A percentile compares a stretch with the other conserved stretches of the same genome.
These are phyloP conservation scores for Pseudonectria buxi DNA, from an alignment of 2,329 filamentous ascomycete genomes.

Conservation along the genomic window DNA sequence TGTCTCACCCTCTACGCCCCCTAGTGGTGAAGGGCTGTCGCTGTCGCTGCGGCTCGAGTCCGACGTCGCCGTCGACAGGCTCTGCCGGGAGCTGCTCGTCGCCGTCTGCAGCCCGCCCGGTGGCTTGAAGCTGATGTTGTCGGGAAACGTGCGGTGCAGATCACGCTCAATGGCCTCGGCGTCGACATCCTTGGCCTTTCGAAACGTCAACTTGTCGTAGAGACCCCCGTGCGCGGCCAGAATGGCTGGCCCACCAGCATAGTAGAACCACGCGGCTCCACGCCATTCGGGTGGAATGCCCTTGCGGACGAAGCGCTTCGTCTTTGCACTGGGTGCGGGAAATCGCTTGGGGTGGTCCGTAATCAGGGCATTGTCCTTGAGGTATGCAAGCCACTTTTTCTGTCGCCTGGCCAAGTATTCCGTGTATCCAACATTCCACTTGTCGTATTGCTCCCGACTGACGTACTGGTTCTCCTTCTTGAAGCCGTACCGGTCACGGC, in stretches of 20 bases:
- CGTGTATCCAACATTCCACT: conserved; percentile 70
- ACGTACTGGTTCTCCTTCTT: conserved; percentile 80
- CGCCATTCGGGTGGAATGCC: conserved; percentile 91
- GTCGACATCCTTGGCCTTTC: conserved; percentile 63
- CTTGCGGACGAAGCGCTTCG: conserved; percentile 86
- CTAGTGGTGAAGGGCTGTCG: conserved; percentile 24
- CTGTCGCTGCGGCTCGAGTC: conserved; percentile 28
- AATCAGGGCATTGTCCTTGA: conserved; percentile 69
- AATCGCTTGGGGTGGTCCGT: conserved; percentile 69
- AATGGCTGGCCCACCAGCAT: conserved; percentile 78
- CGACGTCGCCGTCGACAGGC: conserved; percentile 32
- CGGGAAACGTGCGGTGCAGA: conserved; percentile 87
- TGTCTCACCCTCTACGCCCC: conserved; percentile 54
- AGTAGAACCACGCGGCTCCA: conserved; percentile 96
- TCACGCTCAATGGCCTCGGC: conserved; percentile 90
- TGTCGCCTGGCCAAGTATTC: conserved; percentile 67
- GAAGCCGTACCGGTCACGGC: conserved; percentile 83
- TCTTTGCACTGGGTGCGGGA: conserved; percentile 71
- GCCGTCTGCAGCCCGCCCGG: conserved; percentile 26
- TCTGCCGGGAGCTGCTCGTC: conserved; percentile 26
- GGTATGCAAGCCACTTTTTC: conserved; percentile 74
- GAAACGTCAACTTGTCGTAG: conserved; percentile 64
- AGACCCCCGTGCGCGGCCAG: conserved; percentile 68
- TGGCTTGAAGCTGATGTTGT: conserved; percentile 86
- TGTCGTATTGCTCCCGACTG: conserved; percentile 68